A percentile compares a stretch with the other conserved stretches of the same genome.
Evolutionary conservation across 2,329 filamentous ascomycete species (phyloP).

Genomic region (Fusarium sp.): DNA sequence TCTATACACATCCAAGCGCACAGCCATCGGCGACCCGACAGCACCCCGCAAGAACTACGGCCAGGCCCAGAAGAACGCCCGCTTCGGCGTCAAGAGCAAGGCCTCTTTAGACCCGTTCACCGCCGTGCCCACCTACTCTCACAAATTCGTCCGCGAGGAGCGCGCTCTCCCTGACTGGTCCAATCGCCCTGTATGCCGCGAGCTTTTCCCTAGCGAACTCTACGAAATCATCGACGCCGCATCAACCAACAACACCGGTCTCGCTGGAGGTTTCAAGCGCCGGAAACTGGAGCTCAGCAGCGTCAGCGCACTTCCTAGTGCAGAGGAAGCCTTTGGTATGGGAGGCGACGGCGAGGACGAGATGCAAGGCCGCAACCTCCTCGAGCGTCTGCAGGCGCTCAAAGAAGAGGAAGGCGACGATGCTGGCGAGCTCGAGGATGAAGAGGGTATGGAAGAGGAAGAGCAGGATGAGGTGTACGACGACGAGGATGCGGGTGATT

Average conservation of each 20-base stretch:
- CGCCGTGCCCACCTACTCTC: conserved; percentile 71
- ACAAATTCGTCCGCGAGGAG: conserved; percentile 67
- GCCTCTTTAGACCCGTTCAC: conserved; percentile 71
- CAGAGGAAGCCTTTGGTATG: conserved; percentile 66
- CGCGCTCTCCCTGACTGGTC: conserved; percentile 69
- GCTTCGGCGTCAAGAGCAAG: conserved; percentile 68
- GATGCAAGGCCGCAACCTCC: conserved; percentile 55
- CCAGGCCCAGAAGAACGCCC: conserved; percentile 71
- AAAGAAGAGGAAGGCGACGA: conserved; percentile 68
- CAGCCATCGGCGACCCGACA: conserved; percentile 57
- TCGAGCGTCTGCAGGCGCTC: conserved; percentile 63
- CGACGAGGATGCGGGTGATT: conserved; percentile 73
- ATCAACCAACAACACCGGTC: conserved; percentile 46
- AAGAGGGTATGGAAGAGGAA: conserved; percentile 63
- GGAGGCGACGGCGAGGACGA: conserved; percentile 45
- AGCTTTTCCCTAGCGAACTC: conserved; percentile 71
- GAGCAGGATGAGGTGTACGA: conserved; percentile 68
- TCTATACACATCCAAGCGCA: conserved; percentile 70
- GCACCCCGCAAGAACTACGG: conserved; percentile 64
- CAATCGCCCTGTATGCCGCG: conserved; percentile 64
- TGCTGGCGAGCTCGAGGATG: conserved; percentile 64
- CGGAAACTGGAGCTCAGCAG: conserved; percentile 61
- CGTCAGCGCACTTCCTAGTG: conserved; percentile 64
- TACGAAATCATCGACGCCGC: conserved; percentile 68
- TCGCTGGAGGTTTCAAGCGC: conserved; percentile 60